phyloP scores from a whole-genome alignment of 768 basidiomycete genomes.

The Panaeolus cyanescens region DNA sequence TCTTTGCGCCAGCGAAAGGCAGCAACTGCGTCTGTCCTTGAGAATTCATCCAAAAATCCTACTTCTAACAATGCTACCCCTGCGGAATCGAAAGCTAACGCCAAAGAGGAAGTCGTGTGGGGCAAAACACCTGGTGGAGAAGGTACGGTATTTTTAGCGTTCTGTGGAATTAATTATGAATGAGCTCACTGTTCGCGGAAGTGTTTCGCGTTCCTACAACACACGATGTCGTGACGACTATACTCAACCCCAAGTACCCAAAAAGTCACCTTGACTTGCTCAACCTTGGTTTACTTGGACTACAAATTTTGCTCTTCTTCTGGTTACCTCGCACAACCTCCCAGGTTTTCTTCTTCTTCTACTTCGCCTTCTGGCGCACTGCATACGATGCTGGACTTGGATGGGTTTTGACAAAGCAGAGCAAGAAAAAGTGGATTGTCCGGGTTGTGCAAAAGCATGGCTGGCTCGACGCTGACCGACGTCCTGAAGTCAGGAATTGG shows the following conservation, averaged over 20 bases:
- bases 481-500: constrained; percentile 74
- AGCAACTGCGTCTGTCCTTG: constrained; percentile 7
- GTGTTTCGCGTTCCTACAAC: constrained; percentile 94
- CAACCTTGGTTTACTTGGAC: constrained; percentile 75
- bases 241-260: constrained; percentile 80
- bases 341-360: constrained; percentile 77
- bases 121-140: constrained; percentile 83
- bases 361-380: constrained; percentile 91
- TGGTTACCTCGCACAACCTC: constrained; percentile 57
- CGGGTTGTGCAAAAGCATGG: constrained; percentile 73
- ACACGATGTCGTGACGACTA: constrained; percentile 82
- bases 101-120: constrained; percentile 71
- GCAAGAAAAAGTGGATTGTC: constrained; percentile 94
- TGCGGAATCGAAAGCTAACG: constrained; percentile 10
- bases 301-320: constrained; percentile 77
- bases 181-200: constrained; percentile 30
- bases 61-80: constrained; percentile 3
- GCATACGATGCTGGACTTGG: constrained; percentile 94
- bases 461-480: constrained; percentile 81
- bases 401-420: constrained; percentile 93
- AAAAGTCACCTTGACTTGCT: constrained; percentile 90
- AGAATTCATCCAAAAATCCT: background rate
- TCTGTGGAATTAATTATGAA: constrained; percentile 8
- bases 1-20: constrained; percentile 35
- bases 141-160: constrained; percentile 46